Percentiles rank a stretch among this genome's conserved stretches.
phyloP scores from a whole-genome alignment of 1,284 basidiomycete genomes.

The Cryptococcus sp. region DNA sequence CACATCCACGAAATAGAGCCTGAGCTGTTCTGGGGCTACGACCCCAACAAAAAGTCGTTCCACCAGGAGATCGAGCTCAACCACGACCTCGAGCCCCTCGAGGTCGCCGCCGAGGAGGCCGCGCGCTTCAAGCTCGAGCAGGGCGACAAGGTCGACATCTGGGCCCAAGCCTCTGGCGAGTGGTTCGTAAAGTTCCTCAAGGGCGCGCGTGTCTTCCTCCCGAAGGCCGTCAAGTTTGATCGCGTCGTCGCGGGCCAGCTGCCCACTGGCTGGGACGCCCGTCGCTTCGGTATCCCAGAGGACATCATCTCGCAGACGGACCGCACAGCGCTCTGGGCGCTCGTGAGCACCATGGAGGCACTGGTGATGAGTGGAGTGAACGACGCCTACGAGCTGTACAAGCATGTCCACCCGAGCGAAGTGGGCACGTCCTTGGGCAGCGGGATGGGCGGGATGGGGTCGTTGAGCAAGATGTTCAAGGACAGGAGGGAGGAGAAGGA shows the following conservation, averaged over 20 bases:
- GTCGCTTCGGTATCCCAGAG: slow-evolving; percentile 94
- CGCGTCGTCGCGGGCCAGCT: slow-evolving; percentile 93
- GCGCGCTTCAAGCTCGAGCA: slow-evolving; percentile 95
- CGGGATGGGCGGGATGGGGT: slow-evolving; percentile 94
- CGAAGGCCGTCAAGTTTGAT: slow-evolving; percentile 93
- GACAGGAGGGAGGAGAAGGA: slow-evolving; percentile 96
- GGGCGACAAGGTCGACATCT: slow-evolving; percentile 92
- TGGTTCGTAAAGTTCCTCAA: slow-evolving; percentile 99
- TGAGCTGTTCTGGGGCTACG: slow-evolving; percentile 94
- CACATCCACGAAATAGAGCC: slow-evolving; percentile 63
- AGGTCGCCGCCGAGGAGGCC: slow-evolving; percentile 86
- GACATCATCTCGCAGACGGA: slow-evolving; percentile 95
- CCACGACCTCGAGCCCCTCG: slow-evolving; percentile 94
- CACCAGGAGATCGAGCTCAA: slow-evolving; percentile 95
- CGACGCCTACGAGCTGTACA: slow-evolving; percentile 95
- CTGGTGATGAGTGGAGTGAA: slow-evolving; percentile 96
- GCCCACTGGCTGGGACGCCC: slow-evolving; percentile 94
- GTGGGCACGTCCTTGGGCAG: slow-evolving; percentile 88
- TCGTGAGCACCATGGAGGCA: slow-evolving; percentile 90
- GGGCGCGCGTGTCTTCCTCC: slow-evolving; percentile 87
- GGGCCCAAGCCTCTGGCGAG: slow-evolving; percentile 83
- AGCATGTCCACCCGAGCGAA: slow-evolving; percentile 93
- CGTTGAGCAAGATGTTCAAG: slow-evolving; percentile 93
- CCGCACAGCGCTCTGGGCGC: slow-evolving; percentile 92
- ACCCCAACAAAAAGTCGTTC: slow-evolving; percentile 95